Base-by-base conservation (phyloP, 495 filamentous ascomycete genomes). In the Penicillium steckii region DNA sequence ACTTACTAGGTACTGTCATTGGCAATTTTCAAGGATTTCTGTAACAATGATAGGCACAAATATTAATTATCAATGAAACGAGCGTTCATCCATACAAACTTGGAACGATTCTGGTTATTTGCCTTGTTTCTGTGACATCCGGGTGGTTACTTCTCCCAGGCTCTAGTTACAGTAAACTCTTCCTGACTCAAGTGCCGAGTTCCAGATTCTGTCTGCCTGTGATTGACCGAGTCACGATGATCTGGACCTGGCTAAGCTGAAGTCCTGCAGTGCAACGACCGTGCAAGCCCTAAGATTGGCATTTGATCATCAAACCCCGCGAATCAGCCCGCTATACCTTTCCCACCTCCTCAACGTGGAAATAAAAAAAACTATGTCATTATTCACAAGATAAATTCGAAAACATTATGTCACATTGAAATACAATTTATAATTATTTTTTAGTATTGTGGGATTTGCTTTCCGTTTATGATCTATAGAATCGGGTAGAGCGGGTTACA, bases 151-250 rank as follows among this genome's bases (percentile, higher is more conserved):
- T 46, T 48, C 17, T 15, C 10, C n/a, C 23, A 35, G 47, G 46
- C 38, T 19, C 46, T 44, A 38, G 24, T n/a, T n/a, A n/a, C n/a
- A n/a, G n/a, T n/a, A n/a, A n/a, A n/a, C n/a, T n/a, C n/a, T n/a
- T n/a, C n/a, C 38, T 26, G 48, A 56, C 46, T 53, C 30, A 44
- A 38, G 53, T 45, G 2, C 32, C 32, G 32, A 35, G 32, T 35
- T 18, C n/a, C n/a, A n/a, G n/a, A n/a, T n/a, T n/a, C n/a, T n/a
- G 13, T 35, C n/a, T 35, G 32, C 32, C 17, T 35, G n/a, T 35
- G 32, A 35, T 40, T 19, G 40, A 42, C 40, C 40, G 40, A 19
- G 23, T 27, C 18, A 4, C 23, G 23, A n/a, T 10, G 25, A 30
- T 50, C 43, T 25, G 22, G 52, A 6, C 25, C 37, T n/a, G 18